Percentiles rank a stretch among this genome's conserved stretches.
These are phyloP conservation scores for Aspergillus nidulans DNA, from an alignment of 495 filamentous ascomycete genomes.

Conservation along the genomic window DNA sequence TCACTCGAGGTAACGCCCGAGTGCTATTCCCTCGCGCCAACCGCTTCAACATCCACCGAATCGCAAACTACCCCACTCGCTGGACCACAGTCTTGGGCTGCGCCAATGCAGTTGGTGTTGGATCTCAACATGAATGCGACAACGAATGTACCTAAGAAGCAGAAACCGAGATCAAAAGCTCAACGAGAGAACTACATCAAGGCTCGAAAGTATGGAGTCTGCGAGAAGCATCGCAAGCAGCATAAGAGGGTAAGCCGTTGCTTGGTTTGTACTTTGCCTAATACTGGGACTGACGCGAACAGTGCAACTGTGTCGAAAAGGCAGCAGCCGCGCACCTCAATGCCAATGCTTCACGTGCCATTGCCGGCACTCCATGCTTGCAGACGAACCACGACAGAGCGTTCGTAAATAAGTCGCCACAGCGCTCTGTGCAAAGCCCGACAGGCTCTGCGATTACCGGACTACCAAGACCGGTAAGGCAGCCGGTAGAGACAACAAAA, in stretches of 20 bases:
- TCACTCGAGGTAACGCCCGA: constrained; percentile 24
- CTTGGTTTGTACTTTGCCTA: background rate
- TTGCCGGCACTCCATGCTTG: background rate
- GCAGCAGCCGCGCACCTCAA: constrained; percentile 24
- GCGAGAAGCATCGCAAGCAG: constrained; percentile 46
- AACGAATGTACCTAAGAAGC: constrained; percentile 41
- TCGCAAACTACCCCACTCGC: constrained; percentile 19
- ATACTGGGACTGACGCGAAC: constrained; percentile 15
- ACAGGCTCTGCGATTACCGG: background rate
- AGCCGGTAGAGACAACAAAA: background rate
- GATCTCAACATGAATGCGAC: constrained; percentile 47
- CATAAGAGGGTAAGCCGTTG: constrained; percentile 39
- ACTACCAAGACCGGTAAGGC: background rate
- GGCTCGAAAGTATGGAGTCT: constrained; percentile 42
- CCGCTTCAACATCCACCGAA: constrained; percentile 14
- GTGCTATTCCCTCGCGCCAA: constrained; percentile 18
- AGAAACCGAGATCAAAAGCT: constrained; percentile 41
- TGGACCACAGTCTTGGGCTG: constrained; percentile 13
- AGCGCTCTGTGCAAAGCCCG: background rate
- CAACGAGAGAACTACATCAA: constrained; percentile 49
- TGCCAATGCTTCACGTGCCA: constrained; percentile 17
- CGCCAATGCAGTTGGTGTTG: constrained; percentile 38
- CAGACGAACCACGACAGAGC: background rate
- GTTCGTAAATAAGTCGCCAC: background rate
- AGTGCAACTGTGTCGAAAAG: constrained; percentile 48